Percentiles rank a stretch among this genome's conserved stretches.
Conservation (phyloP, 2,329 filamentous ascomycete genomes). For the Amauroascus niger region DNA sequence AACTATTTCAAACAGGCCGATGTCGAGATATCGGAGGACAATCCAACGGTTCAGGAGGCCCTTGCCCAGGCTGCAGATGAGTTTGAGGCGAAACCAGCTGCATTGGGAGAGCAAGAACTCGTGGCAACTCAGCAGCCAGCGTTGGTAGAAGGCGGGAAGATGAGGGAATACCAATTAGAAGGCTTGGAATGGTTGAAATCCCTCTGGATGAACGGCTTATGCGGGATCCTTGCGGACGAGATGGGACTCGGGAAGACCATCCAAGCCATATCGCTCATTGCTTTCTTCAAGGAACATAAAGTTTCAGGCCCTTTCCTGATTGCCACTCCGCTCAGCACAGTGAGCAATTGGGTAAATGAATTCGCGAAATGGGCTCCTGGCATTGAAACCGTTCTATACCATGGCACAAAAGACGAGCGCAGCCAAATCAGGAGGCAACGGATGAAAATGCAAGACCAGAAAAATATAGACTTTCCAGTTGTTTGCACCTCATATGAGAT, state of each 20-base stretch:
- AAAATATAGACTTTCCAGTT: conserved; percentile 67
- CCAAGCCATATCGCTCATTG: conserved; percentile 79
- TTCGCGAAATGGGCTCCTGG: conserved; percentile 82
- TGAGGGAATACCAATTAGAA: conserved; percentile 90
- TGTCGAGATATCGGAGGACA: conserved; percentile 44
- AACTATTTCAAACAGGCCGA: conserved; percentile 54
- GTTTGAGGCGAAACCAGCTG: conserved; percentile 49
- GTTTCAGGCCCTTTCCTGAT: conserved; percentile 85
- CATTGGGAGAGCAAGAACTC: conserved; percentile 54
- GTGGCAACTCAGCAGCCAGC: conserved; percentile 77
- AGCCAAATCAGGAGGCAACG: conserved; percentile 61
- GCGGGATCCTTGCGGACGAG: conserved; percentile 84
- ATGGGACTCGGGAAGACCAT: conserved; percentile 93
- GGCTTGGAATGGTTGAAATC: conserved; percentile 85
- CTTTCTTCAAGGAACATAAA: conserved; percentile 77
- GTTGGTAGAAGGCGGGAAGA: conserved; percentile 73
- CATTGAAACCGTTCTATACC: conserved; percentile 83
- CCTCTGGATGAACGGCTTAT: conserved; percentile 79
- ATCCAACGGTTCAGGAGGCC: conserved; percentile 48
- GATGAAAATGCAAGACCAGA: conserved; percentile 58
- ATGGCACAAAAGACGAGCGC: conserved; percentile 72
- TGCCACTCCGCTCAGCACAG: conserved; percentile 77
- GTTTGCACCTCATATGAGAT: conserved; percentile 96
- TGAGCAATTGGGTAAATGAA: conserved; percentile 93
- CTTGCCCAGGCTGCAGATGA: conserved; percentile 50